Base-by-base conservation (phyloP, 768 basidiomycete genomes). In the Thelephora ganbajun region DNA sequence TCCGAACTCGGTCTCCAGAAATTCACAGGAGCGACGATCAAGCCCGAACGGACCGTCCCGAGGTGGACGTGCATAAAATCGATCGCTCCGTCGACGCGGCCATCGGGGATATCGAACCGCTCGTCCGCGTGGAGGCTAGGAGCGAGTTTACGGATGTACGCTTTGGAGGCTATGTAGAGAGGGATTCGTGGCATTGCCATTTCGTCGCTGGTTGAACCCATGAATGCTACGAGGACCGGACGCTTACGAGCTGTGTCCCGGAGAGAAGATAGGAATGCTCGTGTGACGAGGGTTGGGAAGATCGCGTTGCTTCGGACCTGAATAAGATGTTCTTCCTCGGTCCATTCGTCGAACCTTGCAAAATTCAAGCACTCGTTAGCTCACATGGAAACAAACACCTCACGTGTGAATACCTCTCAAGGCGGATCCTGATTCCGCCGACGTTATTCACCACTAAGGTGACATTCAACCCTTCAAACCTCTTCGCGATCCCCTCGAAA, bases 361-460 rank as follows among this genome's bases (percentile, higher is more conserved):
- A 37, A 14, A 37, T 3, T 19, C 36, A 37, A n/a, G n/a, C n/a
- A n/a, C n/a, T n/a, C n/a, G n/a, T n/a, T n/a, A n/a, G n/a, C n/a
- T n/a, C n/a, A n/a, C n/a, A n/a, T n/a, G n/a, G n/a, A n/a, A n/a
- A n/a, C n/a, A n/a, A n/a, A n/a, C n/a, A n/a, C n/a, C n/a, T n/a
- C n/a, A n/a, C n/a, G n/a, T n/a, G n/a, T n/a, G n/a, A n/a, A n/a
- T n/a, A n/a, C n/a, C n/a, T n/a, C n/a, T n/a, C n/a, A n/a, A n/a
- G n/a, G n/a, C n/a, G n/a, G n/a, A n/a, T n/a, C n/a, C n/a, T n/a
- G n/a, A 19, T 14, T 2, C 53, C 50, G 1, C 58, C 58, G 18
- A 59, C 60, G 46, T 61, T 61, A 47, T 61, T 51, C 2, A 59
- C 23, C 14, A 61, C 52, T 16, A 57, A 26, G 6, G 60, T 59